These are phyloP conservation scores for Apiotrichum veenhuisii DNA, from an alignment of 1,284 basidiomycete genomes.

Conservation along the genomic window DNA sequence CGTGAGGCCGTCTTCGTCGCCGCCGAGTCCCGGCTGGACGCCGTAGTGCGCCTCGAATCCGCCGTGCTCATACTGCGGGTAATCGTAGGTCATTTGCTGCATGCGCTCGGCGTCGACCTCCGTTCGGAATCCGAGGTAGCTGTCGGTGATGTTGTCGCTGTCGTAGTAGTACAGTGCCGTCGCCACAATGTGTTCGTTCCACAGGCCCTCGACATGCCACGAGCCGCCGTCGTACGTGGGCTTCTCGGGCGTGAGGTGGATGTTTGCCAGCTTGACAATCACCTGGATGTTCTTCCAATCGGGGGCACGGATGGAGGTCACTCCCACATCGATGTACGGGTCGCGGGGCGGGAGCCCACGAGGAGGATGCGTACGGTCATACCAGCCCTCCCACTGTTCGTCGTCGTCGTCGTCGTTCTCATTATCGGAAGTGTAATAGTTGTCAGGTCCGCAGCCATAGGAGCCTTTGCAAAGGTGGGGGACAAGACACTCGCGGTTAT, in stretches of 20 bases:
- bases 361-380: background rate
- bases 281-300: slow-evolving; percentile 6
- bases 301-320: background rate
- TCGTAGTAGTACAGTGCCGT: slow-evolving; percentile 19
- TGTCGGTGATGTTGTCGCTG: slow-evolving; percentile 14
- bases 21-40: background rate
- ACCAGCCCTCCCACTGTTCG: no score
- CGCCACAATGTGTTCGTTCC: slow-evolving; percentile 16
- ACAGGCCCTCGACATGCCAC: slow-evolving; percentile 15
- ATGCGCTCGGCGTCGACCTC: background rate
- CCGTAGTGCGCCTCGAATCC: background rate
- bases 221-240: slow-evolving; percentile 9
- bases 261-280: slow-evolving; percentile 19
- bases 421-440: no score
- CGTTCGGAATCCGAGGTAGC: slow-evolving; percentile 7
- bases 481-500: no score
- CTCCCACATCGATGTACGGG: background rate
- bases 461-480: no score
- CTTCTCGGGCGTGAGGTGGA: slow-evolving; percentile 17
- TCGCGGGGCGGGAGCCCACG: no score
- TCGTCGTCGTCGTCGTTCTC: no score
- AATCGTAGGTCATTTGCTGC: no score
- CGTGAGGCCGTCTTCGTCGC: no score
- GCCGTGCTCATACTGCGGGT: no score
- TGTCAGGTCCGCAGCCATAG: no score